Evolutionary conservation across 2,329 filamentous ascomycete genomes (phyloP), one percentile per base, ranked within the genome.

Genomic region (Hymenoscyphus repandus): DNA sequence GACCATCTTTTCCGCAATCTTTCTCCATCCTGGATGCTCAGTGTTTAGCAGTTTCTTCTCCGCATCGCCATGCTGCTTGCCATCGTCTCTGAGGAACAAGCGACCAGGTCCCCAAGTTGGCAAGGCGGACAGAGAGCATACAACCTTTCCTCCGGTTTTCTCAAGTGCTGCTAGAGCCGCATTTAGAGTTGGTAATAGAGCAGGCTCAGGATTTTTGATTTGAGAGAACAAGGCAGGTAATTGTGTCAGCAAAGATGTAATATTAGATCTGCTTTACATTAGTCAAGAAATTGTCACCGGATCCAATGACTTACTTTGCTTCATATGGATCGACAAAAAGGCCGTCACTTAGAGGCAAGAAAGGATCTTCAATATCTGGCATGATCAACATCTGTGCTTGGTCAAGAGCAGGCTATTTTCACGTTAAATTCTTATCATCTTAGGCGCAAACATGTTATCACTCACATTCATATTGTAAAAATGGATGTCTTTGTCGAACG

Each of bases 321-420:
- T 96, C 89, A 61, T 90, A 85, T 1, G 93, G 90, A 68, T 99
- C 92, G 13, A 97, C 92, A 67, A 97, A 97, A 9, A 99, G 76
- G 13, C 92, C 91, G 51, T 95, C 88, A 56, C 88, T 90, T 15
- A 99, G 75, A 2, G 93, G 91, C 13, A 97, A 83, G 67, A 99
- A 99, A 0, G 93, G 93, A 59, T 99, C 93, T 63, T 97, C 91
- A 44, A 99, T 79, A 66, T 99, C 93, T 3, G 93, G 88, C 89
- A 99, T 96, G 45, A 99, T 91, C 75, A 99, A 82, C 90, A 99
- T 96, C 66, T 99, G 93, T 9, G 93, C 90, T 70, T 90, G 84
- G 49, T 93, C 86, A 38, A 96, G 74, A 37, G 78, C 78, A 34
- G 90, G 71, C 84, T 89, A 67, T 27, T 34, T 34, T 15, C 33